phyloP scores from a whole-genome alignment of 2,329 filamentous ascomycete species.

The Polytolypa hystricis region DNA sequence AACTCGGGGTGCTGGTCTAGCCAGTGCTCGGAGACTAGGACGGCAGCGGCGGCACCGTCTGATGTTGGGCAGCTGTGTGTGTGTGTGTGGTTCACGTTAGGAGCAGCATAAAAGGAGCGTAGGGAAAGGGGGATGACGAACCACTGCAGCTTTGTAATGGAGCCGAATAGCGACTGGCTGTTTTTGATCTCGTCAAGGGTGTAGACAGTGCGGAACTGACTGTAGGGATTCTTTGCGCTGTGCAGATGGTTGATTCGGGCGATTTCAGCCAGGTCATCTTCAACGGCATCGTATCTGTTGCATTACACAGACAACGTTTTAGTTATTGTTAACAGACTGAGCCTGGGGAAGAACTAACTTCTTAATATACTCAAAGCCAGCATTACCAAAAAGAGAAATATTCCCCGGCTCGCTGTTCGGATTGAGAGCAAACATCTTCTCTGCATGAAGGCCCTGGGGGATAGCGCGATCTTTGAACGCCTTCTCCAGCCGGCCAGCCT shows the following conservation, averaged over 20 bases:
- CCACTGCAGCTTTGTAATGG: conserved; percentile 12
- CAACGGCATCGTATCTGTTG: conserved; percentile 14
- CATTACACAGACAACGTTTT: no score
- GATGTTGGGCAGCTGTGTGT: conserved; percentile 10
- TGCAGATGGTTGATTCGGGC: conserved; percentile 15
- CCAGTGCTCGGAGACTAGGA: conserved; percentile 14
- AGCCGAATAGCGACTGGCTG: conserved; percentile 9
- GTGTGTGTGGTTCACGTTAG: background rate
- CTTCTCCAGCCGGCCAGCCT: conserved; percentile 12
- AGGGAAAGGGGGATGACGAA: background rate
- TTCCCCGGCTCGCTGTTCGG: conserved; percentile 13
- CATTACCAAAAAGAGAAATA: conserved; percentile 14
- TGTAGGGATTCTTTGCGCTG: conserved; percentile 13
- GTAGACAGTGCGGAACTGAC: conserved; percentile 13
- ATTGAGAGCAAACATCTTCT: conserved; percentile 12
- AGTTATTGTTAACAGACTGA: background rate
- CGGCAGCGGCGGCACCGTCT: conserved; percentile 13
- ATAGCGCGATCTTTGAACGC: conserved; percentile 11
- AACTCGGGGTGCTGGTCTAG: conserved; percentile 11
- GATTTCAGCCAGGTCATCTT: conserved; percentile 14
- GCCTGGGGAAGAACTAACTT: conserved; percentile 7
- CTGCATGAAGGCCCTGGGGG: conserved; percentile 7
- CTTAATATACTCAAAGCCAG: conserved; percentile 15
- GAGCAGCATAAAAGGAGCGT: background rate
- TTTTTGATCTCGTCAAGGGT: conserved; percentile 13